Percentiles rank a stretch among this genome's conserved stretches.
Evolutionary conservation across 768 basidiomycete species (phyloP).

Genomic region (Trametes villosa): DNA sequence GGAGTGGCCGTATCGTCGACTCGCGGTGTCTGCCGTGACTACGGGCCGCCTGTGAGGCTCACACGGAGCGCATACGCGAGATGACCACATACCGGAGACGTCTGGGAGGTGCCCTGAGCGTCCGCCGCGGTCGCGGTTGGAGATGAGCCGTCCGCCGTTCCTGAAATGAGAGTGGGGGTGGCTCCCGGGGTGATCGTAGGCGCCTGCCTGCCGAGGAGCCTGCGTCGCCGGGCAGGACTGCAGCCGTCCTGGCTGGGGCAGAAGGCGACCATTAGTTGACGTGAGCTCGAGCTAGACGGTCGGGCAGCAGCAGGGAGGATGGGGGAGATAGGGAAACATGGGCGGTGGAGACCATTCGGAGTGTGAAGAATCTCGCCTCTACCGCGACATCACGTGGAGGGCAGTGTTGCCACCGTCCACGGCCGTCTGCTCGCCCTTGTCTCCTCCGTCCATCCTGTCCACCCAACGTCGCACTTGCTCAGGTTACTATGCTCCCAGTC

Average conservation of each 20-base stretch:
- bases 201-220: conserved; percentile 14
- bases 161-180: conserved; percentile 1
- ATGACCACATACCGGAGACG: neutral
- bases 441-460: neutral
- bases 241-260: neutral
- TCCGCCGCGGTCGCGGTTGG: neutral
- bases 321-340: neutral
- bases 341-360: conserved; percentile 8
- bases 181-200: conserved; percentile 7
- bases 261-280: neutral
- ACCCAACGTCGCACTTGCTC: too few relatives aligned
- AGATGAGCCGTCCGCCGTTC: neutral
- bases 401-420: neutral
- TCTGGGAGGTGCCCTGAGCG: neutral
- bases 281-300: neutral
- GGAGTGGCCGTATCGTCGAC: conserved; percentile 1
- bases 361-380: conserved; percentile 2
- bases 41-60: neutral
- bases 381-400: conserved; percentile 2
- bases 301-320: neutral
- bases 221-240: neutral
- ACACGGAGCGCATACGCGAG: neutral
- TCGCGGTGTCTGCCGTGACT: conserved; percentile 8
- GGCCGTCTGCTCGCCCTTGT: neutral
- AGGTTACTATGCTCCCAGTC: too few relatives aligned